Evolutionary conservation across 2,329 filamentous ascomycete genomes (phyloP).

Genomic region (Diaporthe helianthi): DNA sequence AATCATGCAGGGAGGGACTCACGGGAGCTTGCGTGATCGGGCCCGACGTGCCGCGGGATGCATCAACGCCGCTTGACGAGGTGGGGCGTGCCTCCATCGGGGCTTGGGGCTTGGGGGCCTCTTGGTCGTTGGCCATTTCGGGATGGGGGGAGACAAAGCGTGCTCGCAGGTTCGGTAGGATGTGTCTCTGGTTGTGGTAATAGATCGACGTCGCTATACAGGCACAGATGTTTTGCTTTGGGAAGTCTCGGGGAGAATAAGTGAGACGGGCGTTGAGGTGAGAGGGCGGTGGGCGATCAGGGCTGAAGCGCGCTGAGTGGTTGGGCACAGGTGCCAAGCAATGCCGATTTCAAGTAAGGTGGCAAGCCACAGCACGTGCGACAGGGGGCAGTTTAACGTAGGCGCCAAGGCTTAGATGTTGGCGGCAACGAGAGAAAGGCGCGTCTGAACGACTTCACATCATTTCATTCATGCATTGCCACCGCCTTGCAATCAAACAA

Average conservation of each 20-base stretch:
- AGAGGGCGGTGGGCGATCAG: conserved; percentile 2
- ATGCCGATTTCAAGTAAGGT: background rate
- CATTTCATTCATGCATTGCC: background rate
- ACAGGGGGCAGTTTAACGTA: background rate
- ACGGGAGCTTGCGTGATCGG: conserved; percentile 14
- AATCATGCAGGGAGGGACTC: background rate
- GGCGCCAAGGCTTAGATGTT: conserved; percentile 7
- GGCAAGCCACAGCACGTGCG: background rate
- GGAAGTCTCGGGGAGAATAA: background rate
- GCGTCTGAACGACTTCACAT: background rate
- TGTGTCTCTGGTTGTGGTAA: background rate
- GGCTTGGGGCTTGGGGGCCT: conserved; percentile 6
- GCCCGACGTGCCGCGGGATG: background rate
- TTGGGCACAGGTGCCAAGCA: background rate
- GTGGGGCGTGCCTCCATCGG: conserved; percentile 8
- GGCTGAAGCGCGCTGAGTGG: background rate
- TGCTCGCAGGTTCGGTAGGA: background rate
- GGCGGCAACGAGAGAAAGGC: background rate
- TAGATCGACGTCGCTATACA: background rate
- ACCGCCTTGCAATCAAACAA: background rate
- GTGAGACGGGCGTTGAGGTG: background rate
- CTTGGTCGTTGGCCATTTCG: conserved; percentile 4
- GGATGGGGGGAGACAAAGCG: background rate
- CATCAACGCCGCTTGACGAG: background rate
- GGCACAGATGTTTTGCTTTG: background rate